These are phyloP conservation scores for Bocquillonia castaneifolia DNA, from an alignment of 441 rosid species.

Conservation along the genomic window DNA sequence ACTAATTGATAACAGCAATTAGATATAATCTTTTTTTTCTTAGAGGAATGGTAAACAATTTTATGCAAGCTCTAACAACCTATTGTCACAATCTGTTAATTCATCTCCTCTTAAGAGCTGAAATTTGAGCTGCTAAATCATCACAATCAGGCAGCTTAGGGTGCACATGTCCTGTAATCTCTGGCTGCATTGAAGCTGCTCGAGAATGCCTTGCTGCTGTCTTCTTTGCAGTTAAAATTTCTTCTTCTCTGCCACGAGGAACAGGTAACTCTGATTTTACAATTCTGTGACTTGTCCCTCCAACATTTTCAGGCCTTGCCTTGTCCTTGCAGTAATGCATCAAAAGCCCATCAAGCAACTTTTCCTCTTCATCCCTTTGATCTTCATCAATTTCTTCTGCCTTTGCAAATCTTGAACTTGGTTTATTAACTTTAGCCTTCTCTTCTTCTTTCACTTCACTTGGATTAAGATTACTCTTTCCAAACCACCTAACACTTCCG, in stretches of 20 bases:
- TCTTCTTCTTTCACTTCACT: slow-evolving; percentile 13
- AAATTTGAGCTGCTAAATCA: slow-evolving; percentile 71
- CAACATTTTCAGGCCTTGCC: slow-evolving; percentile 7
- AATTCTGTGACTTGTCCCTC: slow-evolving; percentile 5
- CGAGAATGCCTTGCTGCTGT: slow-evolving; percentile 39
- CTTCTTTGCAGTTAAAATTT: slow-evolving; percentile 20
- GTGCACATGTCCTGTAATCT: slow-evolving; percentile 59
- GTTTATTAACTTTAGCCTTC: too few relatives aligned
- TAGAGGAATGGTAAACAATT: neutral
- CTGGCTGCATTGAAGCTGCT: slow-evolving; percentile 62
- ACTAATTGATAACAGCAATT: too few relatives aligned
- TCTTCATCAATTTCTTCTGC: slow-evolving; percentile 14
- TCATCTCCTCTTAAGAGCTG: slow-evolving; percentile 58
- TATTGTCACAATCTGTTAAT: neutral
- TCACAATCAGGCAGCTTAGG: slow-evolving; percentile 84
- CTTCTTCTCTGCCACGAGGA: slow-evolving; percentile 20
- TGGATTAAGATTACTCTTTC: neutral
- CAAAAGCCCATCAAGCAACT: slow-evolving; percentile 33
- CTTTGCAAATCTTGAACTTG: slow-evolving; percentile 15
- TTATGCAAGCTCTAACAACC: neutral
- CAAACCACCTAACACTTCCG: neutral
- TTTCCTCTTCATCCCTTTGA: slow-evolving; percentile 35
- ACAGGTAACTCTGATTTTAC: slow-evolving; percentile 22
- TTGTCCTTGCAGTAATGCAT: slow-evolving; percentile 33
- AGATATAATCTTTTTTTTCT: neutral